A percentile compares a stretch with the other conserved stretches of the same genome.
These are phyloP conservation scores for Sanghuangporus baumii DNA, from an alignment of 1,284 basidiomycete genomes.

Conservation along the genomic window DNA sequence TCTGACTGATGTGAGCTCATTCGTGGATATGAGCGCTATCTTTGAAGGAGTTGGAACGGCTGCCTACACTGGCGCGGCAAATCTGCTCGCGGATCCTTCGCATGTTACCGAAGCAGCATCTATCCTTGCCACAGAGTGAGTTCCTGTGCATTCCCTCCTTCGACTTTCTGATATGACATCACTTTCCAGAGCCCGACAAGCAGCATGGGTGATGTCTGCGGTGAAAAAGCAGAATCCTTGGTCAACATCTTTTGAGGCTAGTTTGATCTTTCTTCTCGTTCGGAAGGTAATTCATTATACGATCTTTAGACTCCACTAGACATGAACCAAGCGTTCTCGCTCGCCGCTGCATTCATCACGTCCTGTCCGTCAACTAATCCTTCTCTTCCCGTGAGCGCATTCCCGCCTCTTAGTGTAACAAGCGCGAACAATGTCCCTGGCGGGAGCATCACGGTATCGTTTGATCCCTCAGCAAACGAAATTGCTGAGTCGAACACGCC, in stretches of 20 bases:
- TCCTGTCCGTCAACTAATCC: slow-evolving; percentile 46
- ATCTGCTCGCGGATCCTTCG: slow-evolving; percentile 35
- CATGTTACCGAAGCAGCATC: slow-evolving; percentile 34
- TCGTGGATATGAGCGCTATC: slow-evolving; percentile 45
- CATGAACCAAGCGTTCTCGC: slow-evolving; percentile 41
- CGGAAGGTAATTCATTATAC: background rate
- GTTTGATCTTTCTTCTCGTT: slow-evolving; percentile 11
- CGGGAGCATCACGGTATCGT: slow-evolving; percentile 23
- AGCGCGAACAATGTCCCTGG: slow-evolving; percentile 17
- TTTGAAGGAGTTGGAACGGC: slow-evolving; percentile 54
- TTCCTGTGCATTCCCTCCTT: background rate
- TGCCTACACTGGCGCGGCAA: slow-evolving; percentile 51
- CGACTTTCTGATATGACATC: background rate
- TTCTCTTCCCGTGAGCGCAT: slow-evolving; percentile 35
- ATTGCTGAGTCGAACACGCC: slow-evolving; percentile 26
- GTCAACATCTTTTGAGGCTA: slow-evolving; percentile 47
- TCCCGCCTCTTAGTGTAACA: slow-evolving; percentile 30
- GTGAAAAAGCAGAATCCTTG: slow-evolving; percentile 44
- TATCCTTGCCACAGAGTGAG: slow-evolving; percentile 37
- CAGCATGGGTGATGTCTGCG: slow-evolving; percentile 45
- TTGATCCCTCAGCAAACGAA: slow-evolving; percentile 23
- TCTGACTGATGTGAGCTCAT: slow-evolving; percentile 39
- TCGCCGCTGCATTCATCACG: slow-evolving; percentile 37
- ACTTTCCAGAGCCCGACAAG: slow-evolving; percentile 34
- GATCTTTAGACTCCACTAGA: slow-evolving; percentile 40